These are phyloP conservation scores for Eucalyptus victrix DNA, from an alignment of 345 rosid species.

Conservation along the genomic window DNA sequence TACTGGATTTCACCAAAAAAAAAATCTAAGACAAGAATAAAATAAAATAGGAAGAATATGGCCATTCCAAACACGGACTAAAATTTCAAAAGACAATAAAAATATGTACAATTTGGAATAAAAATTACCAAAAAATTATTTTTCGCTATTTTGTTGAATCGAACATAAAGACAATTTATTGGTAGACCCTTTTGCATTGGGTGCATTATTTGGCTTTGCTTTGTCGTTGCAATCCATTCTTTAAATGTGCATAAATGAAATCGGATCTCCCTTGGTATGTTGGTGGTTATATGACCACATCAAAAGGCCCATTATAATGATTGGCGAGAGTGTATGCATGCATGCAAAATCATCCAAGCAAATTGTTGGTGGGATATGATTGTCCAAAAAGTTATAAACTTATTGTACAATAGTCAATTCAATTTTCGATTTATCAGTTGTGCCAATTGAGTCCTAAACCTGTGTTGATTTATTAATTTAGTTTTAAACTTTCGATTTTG, in stretches of 20 bases:
- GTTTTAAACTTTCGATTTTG: too few relatives aligned
- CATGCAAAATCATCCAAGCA: not conserved
- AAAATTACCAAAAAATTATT: not conserved
- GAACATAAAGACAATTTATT: not conserved
- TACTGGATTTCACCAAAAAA: not conserved
- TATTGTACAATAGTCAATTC: rapidly evolving
- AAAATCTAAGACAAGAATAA: not conserved
- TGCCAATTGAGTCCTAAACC: too few relatives aligned
- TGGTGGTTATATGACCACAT: not conserved
- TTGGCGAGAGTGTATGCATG: not conserved
- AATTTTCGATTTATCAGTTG: rapidly evolving
- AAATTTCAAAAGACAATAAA: not conserved
- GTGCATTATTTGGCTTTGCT: not conserved
- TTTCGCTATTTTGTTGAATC: not conserved
- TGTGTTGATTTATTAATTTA: rapidly evolving
- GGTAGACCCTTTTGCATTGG: not conserved
- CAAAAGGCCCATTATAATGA: not conserved
- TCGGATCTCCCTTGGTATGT: not conserved
- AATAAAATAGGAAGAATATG: not conserved
- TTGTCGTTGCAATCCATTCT: not conserved
- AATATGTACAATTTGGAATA: not conserved
- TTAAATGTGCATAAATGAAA: not conserved
- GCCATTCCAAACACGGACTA: not conserved
- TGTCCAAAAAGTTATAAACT: too few relatives aligned
- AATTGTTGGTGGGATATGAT: not conserved